A percentile compares a stretch with the other conserved stretches of the same genome.
Conservation (phyloP, 331 rosid genomes). For the Malus hybrid region DNA sequence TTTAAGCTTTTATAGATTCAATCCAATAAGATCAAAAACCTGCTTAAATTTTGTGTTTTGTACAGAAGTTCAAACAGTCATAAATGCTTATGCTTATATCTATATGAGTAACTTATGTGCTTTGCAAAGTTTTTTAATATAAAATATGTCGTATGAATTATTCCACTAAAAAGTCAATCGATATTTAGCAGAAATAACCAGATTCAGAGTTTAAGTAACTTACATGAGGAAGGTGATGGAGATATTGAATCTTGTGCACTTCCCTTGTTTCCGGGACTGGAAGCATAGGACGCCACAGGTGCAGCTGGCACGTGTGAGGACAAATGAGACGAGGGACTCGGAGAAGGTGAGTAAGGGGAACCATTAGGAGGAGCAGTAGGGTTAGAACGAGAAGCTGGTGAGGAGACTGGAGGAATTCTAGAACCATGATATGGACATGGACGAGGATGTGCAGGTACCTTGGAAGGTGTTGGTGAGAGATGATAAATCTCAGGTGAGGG, state of each 20-base stretch:
- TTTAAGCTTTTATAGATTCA: neutral
- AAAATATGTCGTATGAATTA: neutral
- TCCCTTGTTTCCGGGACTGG: slow-evolving; percentile 31
- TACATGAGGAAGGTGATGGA: slow-evolving; percentile 41
- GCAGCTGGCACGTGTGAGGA: slow-evolving; percentile 36
- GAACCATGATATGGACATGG: slow-evolving; percentile 39
- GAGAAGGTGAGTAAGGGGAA: slow-evolving; percentile 30
- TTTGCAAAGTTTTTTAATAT: neutral
- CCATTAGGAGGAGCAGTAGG: slow-evolving; percentile 24
- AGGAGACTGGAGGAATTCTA: slow-evolving; percentile 27
- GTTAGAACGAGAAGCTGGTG: slow-evolving; percentile 33
- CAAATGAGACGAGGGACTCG: slow-evolving; percentile 23
- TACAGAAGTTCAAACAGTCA: neutral
- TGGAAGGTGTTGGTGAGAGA: slow-evolving; percentile 46
- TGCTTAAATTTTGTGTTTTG: neutral
- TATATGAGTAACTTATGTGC: neutral
- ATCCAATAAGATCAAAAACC: neutral
- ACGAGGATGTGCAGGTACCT: slow-evolving; percentile 29
- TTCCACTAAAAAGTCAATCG: neutral
- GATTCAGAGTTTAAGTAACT: slow-evolving; percentile 24
- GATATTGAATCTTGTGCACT: slow-evolving; percentile 26
- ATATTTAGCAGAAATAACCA: neutral
- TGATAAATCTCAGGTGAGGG: slow-evolving; percentile 28
- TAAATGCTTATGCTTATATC: neutral
- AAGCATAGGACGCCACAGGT: slow-evolving; percentile 24